Percentiles rank a stretch among this genome's conserved stretches.
Evolutionary conservation across 495 filamentous ascomycete genomes (phyloP).

Genomic region (Haplographium delicatum): DNA sequence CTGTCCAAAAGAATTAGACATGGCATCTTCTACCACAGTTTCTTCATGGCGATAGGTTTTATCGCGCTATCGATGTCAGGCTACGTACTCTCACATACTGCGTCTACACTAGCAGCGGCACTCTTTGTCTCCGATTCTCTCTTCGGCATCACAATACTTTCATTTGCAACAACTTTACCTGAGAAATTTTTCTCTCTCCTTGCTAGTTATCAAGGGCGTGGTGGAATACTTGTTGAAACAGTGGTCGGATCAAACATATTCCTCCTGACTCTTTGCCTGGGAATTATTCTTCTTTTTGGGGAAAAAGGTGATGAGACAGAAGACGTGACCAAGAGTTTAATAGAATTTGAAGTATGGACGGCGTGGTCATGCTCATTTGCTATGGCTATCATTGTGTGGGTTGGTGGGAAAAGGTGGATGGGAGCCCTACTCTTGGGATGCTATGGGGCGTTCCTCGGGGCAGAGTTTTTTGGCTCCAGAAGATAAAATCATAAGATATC

Average conservation of each 20-base stretch:
- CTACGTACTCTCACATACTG: conserved; percentile 41
- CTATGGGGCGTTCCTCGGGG: conserved; percentile 36
- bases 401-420: conserved; percentile 32
- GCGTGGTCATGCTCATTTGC: conserved; percentile 32
- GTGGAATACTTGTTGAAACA: conserved; percentile 47
- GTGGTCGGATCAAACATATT: conserved; percentile 54
- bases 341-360: conserved; percentile 32
- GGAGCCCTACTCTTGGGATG: conserved; percentile 32
- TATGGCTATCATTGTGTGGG: conserved; percentile 28
- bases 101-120: conserved; percentile 32
- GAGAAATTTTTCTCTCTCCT: conserved; percentile 50
- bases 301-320: conserved; percentile 7
- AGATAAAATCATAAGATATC: too few relatives aligned
- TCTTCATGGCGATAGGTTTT: conserved; percentile 43
- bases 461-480: conserved; percentile 31
- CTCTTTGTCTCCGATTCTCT: conserved; percentile 40
- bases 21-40: conserved; percentile 33
- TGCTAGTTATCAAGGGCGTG: conserved; percentile 38
- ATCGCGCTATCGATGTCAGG: conserved; percentile 42
- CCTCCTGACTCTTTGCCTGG: conserved; percentile 46
- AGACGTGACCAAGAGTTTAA: conserved; percentile 20
- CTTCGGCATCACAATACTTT: conserved; percentile 48
- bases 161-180: conserved; percentile 52
- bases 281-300: conserved; percentile 35
- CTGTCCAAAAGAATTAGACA: background rate